These are phyloP conservation scores for Aspergillus campestris DNA, from an alignment of 495 filamentous ascomycete genomes.

Conservation along the genomic window DNA sequence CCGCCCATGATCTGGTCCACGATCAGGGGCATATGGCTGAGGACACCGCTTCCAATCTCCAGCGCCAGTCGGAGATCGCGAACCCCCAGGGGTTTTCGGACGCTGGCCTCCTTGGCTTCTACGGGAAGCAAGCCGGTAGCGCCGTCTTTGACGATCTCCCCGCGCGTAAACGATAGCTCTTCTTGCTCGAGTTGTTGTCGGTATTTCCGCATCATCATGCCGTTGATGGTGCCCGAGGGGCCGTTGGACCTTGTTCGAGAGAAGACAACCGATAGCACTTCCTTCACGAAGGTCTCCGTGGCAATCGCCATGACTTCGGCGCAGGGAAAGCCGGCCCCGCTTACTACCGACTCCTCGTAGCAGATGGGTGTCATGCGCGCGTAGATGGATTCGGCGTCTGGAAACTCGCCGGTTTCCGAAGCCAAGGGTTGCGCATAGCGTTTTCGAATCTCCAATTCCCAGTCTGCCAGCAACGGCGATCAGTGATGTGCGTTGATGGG, in stretches of 20 bases:
- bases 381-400: constrained; percentile 68
- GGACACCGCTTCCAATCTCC: constrained; percentile 60
- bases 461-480: constrained; percentile 43
- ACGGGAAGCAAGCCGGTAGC: constrained; percentile 64
- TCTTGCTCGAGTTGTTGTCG: constrained; percentile 62
- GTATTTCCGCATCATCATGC: constrained; percentile 74
- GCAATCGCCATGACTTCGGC: constrained; percentile 84
- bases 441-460: constrained; percentile 88
- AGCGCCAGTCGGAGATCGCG: constrained; percentile 71
- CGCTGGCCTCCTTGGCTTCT: constrained; percentile 60
- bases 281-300: constrained; percentile 87
- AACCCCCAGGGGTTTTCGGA: constrained; percentile 61
- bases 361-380: constrained; percentile 88
- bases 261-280: constrained; percentile 71
- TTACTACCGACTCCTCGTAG: constrained; percentile 81
- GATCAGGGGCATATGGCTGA: constrained; percentile 70
- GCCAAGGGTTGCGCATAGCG: constrained; percentile 81
- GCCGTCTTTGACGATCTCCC: constrained; percentile 57
- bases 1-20: constrained; percentile 60
- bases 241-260: constrained; percentile 72
- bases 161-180: constrained; percentile 56
- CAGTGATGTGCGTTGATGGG: constrained; percentile 11
- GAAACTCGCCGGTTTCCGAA: constrained; percentile 88
- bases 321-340: constrained; percentile 60
- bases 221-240: constrained; percentile 56